A percentile compares a stretch with the other conserved stretches of the same genome.
Evolutionary conservation across 202 grass and related monocot species (phyloP).

Genomic region (Musa balbisiana): DNA sequence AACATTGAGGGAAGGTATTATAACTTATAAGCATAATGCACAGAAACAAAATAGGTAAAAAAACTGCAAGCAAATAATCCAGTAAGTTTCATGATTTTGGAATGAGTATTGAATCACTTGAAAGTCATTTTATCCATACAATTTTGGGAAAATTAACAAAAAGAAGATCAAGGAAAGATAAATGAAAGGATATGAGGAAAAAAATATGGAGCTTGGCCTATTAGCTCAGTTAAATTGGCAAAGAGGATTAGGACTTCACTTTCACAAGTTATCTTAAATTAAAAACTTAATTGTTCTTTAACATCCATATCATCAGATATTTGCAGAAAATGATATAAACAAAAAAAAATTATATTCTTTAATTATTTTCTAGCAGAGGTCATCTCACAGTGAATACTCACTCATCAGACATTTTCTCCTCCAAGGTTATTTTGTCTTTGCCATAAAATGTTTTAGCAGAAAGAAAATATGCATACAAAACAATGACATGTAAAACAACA

Average conservation of each 20-base stretch:
- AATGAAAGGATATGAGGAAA: neutral
- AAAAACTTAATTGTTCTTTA: no score
- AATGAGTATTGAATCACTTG: neutral
- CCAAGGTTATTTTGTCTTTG: neutral
- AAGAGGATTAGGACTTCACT: neutral
- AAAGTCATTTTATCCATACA: neutral
- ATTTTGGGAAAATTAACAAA: neutral
- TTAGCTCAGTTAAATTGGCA: neutral
- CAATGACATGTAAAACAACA: slow-evolving; percentile 15
- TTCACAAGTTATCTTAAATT: neutral
- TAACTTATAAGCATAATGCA: neutral
- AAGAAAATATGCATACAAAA: neutral
- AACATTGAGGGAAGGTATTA: no score
- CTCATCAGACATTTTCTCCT: no score
- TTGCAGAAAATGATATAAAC: no score
- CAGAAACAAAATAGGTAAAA: neutral
- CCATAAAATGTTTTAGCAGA: neutral
- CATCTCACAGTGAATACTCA: no score
- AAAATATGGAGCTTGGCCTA: neutral
- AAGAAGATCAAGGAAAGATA: neutral
- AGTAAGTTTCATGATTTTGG: neutral
- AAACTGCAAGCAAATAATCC: neutral
- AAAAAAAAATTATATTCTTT: no score
- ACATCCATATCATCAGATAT: no score
- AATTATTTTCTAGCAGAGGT: no score